These are phyloP conservation scores for Penicillium hordei DNA, from an alignment of 2,329 filamentous ascomycete species.

Conservation along the genomic window DNA sequence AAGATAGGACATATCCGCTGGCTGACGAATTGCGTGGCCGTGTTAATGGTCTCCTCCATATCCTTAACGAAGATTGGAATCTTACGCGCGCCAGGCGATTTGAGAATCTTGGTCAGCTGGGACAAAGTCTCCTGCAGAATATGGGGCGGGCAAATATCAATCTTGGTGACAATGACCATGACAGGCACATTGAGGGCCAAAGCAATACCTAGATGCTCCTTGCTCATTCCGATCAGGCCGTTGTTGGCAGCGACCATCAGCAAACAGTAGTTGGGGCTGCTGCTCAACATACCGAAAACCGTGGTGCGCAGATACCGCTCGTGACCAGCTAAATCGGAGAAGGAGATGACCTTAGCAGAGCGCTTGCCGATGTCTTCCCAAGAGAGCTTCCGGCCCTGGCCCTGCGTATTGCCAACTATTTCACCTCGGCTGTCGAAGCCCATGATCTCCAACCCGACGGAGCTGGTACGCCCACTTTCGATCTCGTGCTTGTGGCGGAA, in stretches of 20 bases:
- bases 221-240: slow-evolving; percentile 94
- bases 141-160: slow-evolving; percentile 94
- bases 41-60: slow-evolving; percentile 88
- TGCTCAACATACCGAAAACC: slow-evolving; percentile 90
- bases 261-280: slow-evolving; percentile 94
- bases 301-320: slow-evolving; percentile 94
- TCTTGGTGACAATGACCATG: slow-evolving; percentile 97
- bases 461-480: slow-evolving; percentile 91
- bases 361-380: slow-evolving; percentile 98
- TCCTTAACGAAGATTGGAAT: slow-evolving; percentile 95
- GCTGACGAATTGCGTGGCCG: slow-evolving; percentile 91
- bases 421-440: slow-evolving; percentile 87
- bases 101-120: slow-evolving; percentile 88
- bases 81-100: slow-evolving; percentile 88
- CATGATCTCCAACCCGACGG: slow-evolving; percentile 98
- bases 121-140: slow-evolving; percentile 91
- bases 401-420: slow-evolving; percentile 78
- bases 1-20: slow-evolving; percentile 96
- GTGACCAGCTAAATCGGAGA: slow-evolving; percentile 92
- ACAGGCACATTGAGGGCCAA: slow-evolving; percentile 93
- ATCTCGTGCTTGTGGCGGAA: slow-evolving; percentile 98
- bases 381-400: slow-evolving; percentile 80
- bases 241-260: slow-evolving; percentile 99
- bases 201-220: slow-evolving; percentile 94
- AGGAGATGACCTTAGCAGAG: slow-evolving; percentile 93